Conservation (phyloP, 139 green algal species). For the Micromonas pusilla region DNA sequence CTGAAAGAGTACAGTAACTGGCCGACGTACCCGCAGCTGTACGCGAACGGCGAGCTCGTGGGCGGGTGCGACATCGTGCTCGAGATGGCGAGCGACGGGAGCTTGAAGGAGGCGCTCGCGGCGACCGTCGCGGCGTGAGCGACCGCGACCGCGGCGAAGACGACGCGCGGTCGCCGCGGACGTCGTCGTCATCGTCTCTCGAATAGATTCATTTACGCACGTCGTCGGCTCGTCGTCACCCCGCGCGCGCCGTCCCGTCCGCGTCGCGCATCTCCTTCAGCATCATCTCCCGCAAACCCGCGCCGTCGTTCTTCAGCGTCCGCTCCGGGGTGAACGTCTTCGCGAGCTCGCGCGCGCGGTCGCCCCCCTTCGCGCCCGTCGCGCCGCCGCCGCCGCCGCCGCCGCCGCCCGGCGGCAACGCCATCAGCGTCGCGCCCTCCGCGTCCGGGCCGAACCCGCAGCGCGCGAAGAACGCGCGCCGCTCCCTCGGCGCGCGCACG, state of each 20-base stretch:
- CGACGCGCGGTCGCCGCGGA: not conserved
- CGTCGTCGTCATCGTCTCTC: not conserved
- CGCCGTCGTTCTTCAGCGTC: not conserved
- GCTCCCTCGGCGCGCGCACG: not conserved
- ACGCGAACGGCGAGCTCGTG: conserved; percentile 68
- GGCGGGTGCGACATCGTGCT: conserved; percentile 71
- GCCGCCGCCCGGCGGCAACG: not conserved
- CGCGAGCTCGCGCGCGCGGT: too few relatives aligned
- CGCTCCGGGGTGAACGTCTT: not conserved
- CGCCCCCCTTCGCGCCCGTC: too few relatives aligned
- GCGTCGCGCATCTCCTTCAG: not conserved
- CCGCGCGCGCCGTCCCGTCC: not conserved
- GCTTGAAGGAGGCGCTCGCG: conserved; percentile 31
- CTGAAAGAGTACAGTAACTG: conserved; percentile 81
- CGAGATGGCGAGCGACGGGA: conserved; percentile 47
- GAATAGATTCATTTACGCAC: conserved; percentile 2
- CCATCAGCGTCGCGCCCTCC: not conserved
- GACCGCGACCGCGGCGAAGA: not conserved
- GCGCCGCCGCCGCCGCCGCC: not conserved
- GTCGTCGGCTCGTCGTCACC: not conserved
- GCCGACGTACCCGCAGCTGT: conserved; percentile 90
- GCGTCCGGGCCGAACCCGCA: not conserved
- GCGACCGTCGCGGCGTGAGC: not conserved
- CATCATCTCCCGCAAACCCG: not conserved
- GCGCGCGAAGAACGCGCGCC: not conserved